phyloP scores from a whole-genome alignment of 495 filamentous ascomycete genomes.

The Aspergillus nidulans region DNA sequence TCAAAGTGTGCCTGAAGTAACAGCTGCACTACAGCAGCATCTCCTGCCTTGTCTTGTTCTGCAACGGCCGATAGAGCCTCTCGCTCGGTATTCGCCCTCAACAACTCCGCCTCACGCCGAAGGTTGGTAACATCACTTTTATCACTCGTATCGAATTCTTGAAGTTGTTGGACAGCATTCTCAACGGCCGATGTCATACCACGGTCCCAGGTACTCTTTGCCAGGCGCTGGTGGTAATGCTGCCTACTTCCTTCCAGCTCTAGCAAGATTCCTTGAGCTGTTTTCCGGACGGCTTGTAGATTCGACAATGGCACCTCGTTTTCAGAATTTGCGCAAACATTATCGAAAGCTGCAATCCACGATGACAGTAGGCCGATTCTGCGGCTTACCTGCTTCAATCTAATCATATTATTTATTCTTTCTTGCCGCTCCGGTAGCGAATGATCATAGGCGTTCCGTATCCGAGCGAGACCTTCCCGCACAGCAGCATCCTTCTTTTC shows the following conservation, averaged over 20 bases:
- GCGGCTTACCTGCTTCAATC: constrained; percentile 75
- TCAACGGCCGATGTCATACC: constrained; percentile 81
- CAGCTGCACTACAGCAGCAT: constrained; percentile 71
- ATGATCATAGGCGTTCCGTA: constrained; percentile 81
- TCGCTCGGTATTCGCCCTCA: constrained; percentile 77
- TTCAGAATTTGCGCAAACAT: constrained; percentile 67
- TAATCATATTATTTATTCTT: constrained; percentile 73
- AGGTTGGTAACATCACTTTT: constrained; percentile 67
- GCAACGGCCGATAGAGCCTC: constrained; percentile 73
- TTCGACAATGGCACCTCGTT: constrained; percentile 61
- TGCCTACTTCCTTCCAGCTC: constrained; percentile 87
- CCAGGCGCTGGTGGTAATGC: constrained; percentile 78
- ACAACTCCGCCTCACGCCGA: constrained; percentile 73
- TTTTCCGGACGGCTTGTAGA: constrained; percentile 74
- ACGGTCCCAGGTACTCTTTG: constrained; percentile 79
- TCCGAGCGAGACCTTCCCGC: constrained; percentile 75
- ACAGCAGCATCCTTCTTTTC: constrained; percentile 76
- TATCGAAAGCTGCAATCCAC: constrained; percentile 92
- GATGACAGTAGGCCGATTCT: constrained; percentile 77
- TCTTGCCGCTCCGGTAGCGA: constrained; percentile 75
- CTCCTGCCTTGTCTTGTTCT: constrained; percentile 78
- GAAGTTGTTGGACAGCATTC: constrained; percentile 74
- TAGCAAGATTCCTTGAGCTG: constrained; percentile 77
- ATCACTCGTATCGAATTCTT: constrained; percentile 67
- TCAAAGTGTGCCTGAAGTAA: constrained; percentile 90